Percentiles rank a stretch among this genome's conserved stretches.
Evolutionary conservation across 345 rosid species (phyloP).

Genomic region (Lagerstroemia speciosa): DNA sequence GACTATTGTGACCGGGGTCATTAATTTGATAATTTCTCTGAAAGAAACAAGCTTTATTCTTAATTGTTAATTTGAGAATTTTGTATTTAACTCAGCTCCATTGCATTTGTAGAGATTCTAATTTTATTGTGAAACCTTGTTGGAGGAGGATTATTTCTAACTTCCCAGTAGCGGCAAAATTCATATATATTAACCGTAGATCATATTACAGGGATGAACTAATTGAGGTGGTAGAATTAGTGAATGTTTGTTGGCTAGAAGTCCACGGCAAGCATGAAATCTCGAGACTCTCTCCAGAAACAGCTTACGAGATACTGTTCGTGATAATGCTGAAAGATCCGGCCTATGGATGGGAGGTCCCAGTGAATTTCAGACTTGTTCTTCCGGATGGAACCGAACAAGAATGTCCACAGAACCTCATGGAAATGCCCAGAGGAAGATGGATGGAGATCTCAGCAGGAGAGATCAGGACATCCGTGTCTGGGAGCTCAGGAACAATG

Average conservation of each 20-base stretch:
- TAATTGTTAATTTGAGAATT: too few relatives aligned
- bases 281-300: slow-evolving; percentile 40
- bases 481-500: slow-evolving; percentile 25
- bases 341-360: slow-evolving; percentile 44
- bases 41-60: too few relatives aligned
- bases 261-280: slow-evolving; percentile 31
- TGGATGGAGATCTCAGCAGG: slow-evolving; percentile 54
- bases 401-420: slow-evolving; percentile 25
- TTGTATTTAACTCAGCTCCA: too few relatives aligned
- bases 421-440: slow-evolving; percentile 18
- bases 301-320: slow-evolving; percentile 35
- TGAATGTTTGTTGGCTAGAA: slow-evolving; percentile 58
- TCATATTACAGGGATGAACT: slow-evolving; percentile 4
- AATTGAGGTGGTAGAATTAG: slow-evolving; percentile 39
- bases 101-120: too few relatives aligned
- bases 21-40: too few relatives aligned
- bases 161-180: too few relatives aligned
- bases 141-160: too few relatives aligned
- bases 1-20: too few relatives aligned
- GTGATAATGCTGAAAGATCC: slow-evolving; percentile 36
- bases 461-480: slow-evolving; percentile 25
- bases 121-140: too few relatives aligned
- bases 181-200: background rate
- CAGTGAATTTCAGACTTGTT: slow-evolving; percentile 38
- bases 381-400: slow-evolving; percentile 33